phyloP scores from a whole-genome alignment of 2,329 filamentous ascomycete species.

The Alternaria triticimaculans region DNA sequence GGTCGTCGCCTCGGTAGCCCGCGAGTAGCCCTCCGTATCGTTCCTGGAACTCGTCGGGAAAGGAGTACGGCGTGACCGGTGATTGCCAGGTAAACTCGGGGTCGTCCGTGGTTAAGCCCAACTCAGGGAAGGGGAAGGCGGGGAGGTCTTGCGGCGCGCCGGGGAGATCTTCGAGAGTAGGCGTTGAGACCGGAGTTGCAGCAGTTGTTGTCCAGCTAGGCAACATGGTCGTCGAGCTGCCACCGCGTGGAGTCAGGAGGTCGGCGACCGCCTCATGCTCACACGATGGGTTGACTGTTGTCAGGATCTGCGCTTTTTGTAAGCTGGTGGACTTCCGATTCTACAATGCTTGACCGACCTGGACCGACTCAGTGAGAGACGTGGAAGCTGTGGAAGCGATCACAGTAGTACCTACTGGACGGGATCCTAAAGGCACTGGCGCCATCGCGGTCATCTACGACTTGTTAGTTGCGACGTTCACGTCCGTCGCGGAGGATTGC shows the following conservation, averaged over 20 bases:
- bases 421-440: background rate
- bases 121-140: background rate
- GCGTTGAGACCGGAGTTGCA: background rate
- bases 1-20: background rate
- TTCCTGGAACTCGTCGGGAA: background rate
- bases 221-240: background rate
- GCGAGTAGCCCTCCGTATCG: background rate
- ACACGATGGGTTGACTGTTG: background rate
- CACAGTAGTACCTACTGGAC: background rate
- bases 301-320: background rate
- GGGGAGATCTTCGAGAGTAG: background rate
- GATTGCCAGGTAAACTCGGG: background rate
- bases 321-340: background rate
- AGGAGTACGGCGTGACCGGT: background rate
- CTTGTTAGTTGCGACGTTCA: background rate
- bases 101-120: background rate
- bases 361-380: background rate
- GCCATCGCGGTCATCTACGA: background rate
- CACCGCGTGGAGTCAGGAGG: background rate
- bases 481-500: background rate
- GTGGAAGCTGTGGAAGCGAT: background rate
- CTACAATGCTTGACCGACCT: background rate
- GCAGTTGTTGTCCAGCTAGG: background rate
- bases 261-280: background rate
- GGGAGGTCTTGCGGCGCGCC: background rate